phyloP scores from a whole-genome alignment of 2,329 filamentous ascomycete genomes.

The Trichoderma atrobrunneum region DNA sequence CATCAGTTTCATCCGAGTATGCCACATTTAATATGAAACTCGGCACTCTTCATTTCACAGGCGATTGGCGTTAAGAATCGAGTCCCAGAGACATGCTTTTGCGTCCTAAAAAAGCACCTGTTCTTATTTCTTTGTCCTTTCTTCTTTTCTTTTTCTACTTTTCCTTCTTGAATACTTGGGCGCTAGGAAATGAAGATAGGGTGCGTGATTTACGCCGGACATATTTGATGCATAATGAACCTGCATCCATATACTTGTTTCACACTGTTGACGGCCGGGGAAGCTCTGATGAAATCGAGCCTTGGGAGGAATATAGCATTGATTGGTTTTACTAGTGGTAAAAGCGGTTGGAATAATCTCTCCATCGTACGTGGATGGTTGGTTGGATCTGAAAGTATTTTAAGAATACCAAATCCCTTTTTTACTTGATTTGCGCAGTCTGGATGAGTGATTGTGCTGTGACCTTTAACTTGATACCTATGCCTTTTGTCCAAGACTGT shows the following conservation, averaged over 20 bases:
- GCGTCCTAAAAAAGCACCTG: neutral
- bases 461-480: neutral
- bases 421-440: neutral
- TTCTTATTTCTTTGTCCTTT: neutral
- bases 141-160: neutral
- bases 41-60: neutral
- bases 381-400: neutral
- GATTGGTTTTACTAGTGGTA: neutral
- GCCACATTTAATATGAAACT: neutral
- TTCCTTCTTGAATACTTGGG: neutral
- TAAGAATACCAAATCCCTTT: neutral
- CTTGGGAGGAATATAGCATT: neutral
- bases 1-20: neutral
- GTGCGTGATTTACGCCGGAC: neutral
- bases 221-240: constrained; percentile 7
- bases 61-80: neutral
- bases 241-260: neutral
- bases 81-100: neutral
- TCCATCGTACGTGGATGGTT: neutral
- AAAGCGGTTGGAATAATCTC: neutral
- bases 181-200: neutral
- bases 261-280: neutral
- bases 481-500: too few species aligned
- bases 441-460: neutral
- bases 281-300: neutral